Evolutionary conservation across 208 protist genomes (phyloP).

Genomic region (Plasmodiophora brassicae): DNA sequence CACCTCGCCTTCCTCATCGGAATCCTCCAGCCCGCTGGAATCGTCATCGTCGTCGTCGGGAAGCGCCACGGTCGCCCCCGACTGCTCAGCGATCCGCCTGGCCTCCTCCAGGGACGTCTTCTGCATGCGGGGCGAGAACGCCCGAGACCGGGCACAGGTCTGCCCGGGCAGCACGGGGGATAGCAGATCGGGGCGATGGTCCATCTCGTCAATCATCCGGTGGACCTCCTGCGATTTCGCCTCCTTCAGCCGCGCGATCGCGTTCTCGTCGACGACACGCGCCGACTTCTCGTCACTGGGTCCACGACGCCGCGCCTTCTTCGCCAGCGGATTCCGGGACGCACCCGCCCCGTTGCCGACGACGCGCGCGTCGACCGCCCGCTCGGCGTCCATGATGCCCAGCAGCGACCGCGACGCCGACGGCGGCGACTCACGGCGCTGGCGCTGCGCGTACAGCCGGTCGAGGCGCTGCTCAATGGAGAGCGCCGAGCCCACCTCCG

Average conservation of each 20-base stretch:
- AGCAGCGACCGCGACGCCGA: background rate
- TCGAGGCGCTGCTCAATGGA: background rate
- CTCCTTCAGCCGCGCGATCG: background rate
- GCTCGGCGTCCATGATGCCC: background rate
- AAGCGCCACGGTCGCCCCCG: background rate
- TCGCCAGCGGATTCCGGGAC: too few species aligned
- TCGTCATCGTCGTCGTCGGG: background rate
- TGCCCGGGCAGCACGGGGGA: background rate
- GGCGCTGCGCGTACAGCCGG: background rate
- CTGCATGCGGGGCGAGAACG: background rate
- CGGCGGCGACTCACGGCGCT: background rate
- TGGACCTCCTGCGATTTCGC: background rate
- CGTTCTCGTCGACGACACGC: slow-evolving; percentile 17
- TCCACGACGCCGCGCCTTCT: background rate
- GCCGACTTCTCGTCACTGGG: background rate
- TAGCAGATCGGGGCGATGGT: too few species aligned
- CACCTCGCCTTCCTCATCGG: background rate
- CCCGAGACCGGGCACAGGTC: background rate
- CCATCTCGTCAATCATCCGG: background rate
- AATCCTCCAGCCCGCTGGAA: slow-evolving; percentile 8
- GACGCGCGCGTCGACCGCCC: background rate
- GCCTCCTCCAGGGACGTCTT: background rate
- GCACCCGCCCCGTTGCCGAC: background rate
- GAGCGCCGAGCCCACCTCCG: background rate
- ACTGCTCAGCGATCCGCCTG: background rate